Base-by-base conservation (phyloP, 2,329 filamentous ascomycete species). In the Graphilbum sp. region DNA sequence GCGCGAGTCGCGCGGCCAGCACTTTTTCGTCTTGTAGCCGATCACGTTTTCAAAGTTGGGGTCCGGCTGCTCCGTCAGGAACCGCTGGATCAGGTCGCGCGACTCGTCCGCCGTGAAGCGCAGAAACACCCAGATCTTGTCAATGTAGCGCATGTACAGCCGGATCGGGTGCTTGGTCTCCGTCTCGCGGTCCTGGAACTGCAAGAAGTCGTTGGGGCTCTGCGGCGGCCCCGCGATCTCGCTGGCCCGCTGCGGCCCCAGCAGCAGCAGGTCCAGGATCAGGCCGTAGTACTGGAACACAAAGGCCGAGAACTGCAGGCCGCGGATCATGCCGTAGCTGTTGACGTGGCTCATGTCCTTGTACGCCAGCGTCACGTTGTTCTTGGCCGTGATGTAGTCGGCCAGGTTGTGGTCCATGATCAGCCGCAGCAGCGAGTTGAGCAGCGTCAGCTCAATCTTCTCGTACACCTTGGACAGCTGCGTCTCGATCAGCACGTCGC, bases 301-400 rank as follows among this genome's bases (percentile, higher is more conserved):
- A 45, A 98, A 98, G 0, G 85, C 90, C 2, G 90, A 95, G 61
- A 98, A 98, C 48, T 98, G 92, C 15, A 98, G 69, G 49, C 92
- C 90, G 51, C 90, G 85, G 51, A 98, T 95, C 80, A 98, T 82
- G 49, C 90, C 90, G 54, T 96, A 98, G 54, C 85, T 92, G 61
- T 98, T 98, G 54, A 92, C 90, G 53, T 98, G 90, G 54, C 95
- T 96, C 90, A 98, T 98, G 51, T 98, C 90, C 64, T 98, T 98
- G 67, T 98, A 98, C 45, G 92, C 95, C 45, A 98, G 72, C 56
- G 95, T 88, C 12, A 98, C 90, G 53, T 98, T 98, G 67, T 98
- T 98, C 72, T 98, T 98, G 29, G 88, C 86, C 1, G 88, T 95
- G 53, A 98, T 98, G 61, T 98, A 98, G 57, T 98, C 92, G 5